Evolutionary conservation across 352 stramenopile genomes (phyloP).

Genomic region (Phytophthora tubulina): DNA sequence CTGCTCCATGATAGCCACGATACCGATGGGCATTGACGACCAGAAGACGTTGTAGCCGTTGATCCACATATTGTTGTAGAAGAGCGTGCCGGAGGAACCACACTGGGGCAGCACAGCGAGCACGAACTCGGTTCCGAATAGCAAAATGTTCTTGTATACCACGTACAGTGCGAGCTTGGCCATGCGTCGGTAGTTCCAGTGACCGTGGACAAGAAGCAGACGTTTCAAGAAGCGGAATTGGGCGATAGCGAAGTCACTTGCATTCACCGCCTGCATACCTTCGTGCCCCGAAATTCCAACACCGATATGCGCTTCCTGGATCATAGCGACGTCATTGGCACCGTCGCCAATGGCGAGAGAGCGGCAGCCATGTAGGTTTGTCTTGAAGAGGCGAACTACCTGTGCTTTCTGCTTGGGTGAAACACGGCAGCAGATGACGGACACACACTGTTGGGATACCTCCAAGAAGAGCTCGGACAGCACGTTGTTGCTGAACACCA

Average conservation of each 20-base stretch:
- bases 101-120: conserved; percentile 83
- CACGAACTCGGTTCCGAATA: conserved; percentile 87
- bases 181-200: conserved; percentile 99
- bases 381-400: conserved; percentile 89
- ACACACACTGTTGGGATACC: conserved; percentile 82
- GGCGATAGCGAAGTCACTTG: conserved; percentile 97
- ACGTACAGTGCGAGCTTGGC: conserved; percentile 96
- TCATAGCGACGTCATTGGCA: conserved; percentile 99
- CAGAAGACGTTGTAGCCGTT: conserved; percentile 98
- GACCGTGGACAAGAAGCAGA: conserved; percentile 97
- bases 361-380: conserved; percentile 82
- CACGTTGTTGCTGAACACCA: conserved; percentile 79
- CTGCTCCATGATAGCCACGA: conserved; percentile 86
- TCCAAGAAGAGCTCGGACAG: conserved; percentile 88
- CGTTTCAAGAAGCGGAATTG: conserved; percentile 98
- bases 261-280: conserved; percentile 99
- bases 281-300: conserved; percentile 99
- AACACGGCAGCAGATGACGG: conserved; percentile 92
- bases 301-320: conserved; percentile 98
- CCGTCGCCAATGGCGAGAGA: conserved; percentile 98
- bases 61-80: conserved; percentile 92
- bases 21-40: conserved; percentile 93
- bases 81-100: conserved; percentile 81
- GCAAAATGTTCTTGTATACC: conserved; percentile 99
- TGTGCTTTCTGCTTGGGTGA: conserved; percentile 94